phyloP scores from a whole-genome alignment of 306 rosid species.

The Quercus wislizeni region DNA sequence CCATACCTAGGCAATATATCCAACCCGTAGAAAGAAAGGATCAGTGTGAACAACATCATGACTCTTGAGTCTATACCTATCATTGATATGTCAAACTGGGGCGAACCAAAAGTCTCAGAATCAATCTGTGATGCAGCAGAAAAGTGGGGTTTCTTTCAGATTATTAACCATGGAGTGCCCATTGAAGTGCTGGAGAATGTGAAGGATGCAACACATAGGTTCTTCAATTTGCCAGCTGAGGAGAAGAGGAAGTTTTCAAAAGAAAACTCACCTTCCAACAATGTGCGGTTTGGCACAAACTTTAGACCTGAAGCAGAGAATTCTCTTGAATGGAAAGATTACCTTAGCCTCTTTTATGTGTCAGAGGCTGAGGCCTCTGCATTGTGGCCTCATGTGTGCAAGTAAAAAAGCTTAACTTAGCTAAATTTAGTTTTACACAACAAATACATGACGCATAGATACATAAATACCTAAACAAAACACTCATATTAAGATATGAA shows the following conservation, averaged over 20 bases:
- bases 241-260: constrained; percentile 43
- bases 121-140: too few species aligned
- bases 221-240: constrained; percentile 39
- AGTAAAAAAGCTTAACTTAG: constrained; percentile 15
- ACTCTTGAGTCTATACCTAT: too few species aligned
- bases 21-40: too few species aligned
- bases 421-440: not conserved
- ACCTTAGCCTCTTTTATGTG: constrained; percentile 50
- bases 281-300: constrained; percentile 50
- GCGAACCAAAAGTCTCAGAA: too few species aligned
- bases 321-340: constrained; percentile 69
- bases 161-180: too few species aligned
- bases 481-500: too few species aligned
- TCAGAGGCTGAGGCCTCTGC: constrained; percentile 53
- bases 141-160: too few species aligned
- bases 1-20: too few species aligned
- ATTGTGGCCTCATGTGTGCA: constrained; percentile 54
- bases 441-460: not conserved
- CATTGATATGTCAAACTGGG: too few species aligned
- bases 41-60: too few species aligned
- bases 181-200: constrained; percentile 11
- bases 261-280: constrained; percentile 31
- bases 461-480: too few species aligned
- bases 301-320: constrained; percentile 51
- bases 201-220: constrained; percentile 48